phyloP scores from a whole-genome alignment of 2,329 filamentous ascomycete species.

The Colletotrichum scovillei region DNA sequence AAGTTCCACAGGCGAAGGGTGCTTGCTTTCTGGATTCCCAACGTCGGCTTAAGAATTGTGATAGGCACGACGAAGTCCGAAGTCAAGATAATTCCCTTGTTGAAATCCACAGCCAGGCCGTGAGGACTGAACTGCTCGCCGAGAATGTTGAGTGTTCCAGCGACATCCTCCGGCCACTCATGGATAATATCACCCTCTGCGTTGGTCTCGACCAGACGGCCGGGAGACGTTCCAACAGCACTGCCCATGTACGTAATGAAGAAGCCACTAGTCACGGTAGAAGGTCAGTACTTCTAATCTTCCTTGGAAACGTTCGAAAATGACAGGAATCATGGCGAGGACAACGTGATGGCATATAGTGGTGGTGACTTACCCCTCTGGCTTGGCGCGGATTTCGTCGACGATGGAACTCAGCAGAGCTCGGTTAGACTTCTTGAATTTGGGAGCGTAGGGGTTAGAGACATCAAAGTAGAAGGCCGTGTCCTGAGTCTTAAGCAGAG shows the following conservation, averaged over 20 bases:
- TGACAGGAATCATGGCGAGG: not conserved
- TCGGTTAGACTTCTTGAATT: constrained; percentile 69
- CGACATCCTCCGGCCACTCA: constrained; percentile 69
- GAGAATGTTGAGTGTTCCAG: constrained; percentile 65
- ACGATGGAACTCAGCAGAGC: constrained; percentile 69
- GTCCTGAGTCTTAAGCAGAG: constrained; percentile 70
- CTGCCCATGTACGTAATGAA: constrained; percentile 73
- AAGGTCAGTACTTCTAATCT: not conserved
- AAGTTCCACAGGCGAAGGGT: constrained; percentile 72
- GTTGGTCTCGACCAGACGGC: constrained; percentile 71
- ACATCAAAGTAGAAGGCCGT: constrained; percentile 73
- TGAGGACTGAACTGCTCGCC: constrained; percentile 71
- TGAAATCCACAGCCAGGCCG: constrained; percentile 67
- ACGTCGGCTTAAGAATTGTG: constrained; percentile 69
- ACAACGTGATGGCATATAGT: not conserved
- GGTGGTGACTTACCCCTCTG: constrained; percentile 57
- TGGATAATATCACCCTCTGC: constrained; percentile 69
- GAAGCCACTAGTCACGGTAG: constrained; percentile 55
- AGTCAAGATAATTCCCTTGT: constrained; percentile 68
- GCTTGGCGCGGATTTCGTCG: constrained; percentile 73
- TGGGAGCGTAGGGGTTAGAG: constrained; percentile 67
- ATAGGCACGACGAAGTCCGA: constrained; percentile 73
- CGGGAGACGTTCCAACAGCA: constrained; percentile 67
- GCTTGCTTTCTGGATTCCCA: constrained; percentile 64
- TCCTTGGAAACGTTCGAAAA: not conserved